Conservation (phyloP, 208 protist genomes). For the Wallacemonas sp. region DNA sequence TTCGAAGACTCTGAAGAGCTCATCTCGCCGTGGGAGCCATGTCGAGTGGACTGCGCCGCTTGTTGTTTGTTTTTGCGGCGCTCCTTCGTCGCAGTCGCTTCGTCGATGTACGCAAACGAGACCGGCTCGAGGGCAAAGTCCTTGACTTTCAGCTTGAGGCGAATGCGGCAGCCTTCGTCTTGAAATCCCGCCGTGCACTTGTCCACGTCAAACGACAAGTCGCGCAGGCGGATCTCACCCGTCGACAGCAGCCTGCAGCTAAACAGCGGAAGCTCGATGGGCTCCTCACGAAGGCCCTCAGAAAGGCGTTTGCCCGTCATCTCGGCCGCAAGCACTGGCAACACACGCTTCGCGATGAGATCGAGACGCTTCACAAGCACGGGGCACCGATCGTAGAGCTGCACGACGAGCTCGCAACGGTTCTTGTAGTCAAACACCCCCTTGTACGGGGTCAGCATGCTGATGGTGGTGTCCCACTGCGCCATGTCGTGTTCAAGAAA, state of each 20-base stretch:
- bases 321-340: slow-evolving; percentile 38
- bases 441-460: slow-evolving; percentile 37
- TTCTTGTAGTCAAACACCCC: slow-evolving; percentile 43
- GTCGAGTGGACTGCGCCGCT: not conserved
- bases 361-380: slow-evolving; percentile 26
- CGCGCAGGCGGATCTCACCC: slow-evolving; percentile 31
- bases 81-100: slow-evolving; percentile 33
- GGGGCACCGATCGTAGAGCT: slow-evolving; percentile 43
- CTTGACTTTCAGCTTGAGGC: slow-evolving; percentile 35
- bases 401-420: slow-evolving; percentile 41
- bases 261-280: slow-evolving; percentile 44
- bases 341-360: slow-evolving; percentile 31
- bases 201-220: slow-evolving; percentile 37
- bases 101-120: slow-evolving; percentile 57
- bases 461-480: slow-evolving; percentile 33
- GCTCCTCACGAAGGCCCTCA: slow-evolving; percentile 29
- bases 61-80: slow-evolving; percentile 7
- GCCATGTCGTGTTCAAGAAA: slow-evolving; percentile 47
- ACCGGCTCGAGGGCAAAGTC: slow-evolving; percentile 42
- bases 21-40: not conserved
- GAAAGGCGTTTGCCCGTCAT: slow-evolving; percentile 26
- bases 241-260: slow-evolving; percentile 53
- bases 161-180: slow-evolving; percentile 39
- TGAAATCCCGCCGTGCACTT: slow-evolving; percentile 36
- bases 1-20: not conserved